Evolutionary conservation across 306 rosid genomes (phyloP).

Genomic region (Acacia crassicarpa): DNA sequence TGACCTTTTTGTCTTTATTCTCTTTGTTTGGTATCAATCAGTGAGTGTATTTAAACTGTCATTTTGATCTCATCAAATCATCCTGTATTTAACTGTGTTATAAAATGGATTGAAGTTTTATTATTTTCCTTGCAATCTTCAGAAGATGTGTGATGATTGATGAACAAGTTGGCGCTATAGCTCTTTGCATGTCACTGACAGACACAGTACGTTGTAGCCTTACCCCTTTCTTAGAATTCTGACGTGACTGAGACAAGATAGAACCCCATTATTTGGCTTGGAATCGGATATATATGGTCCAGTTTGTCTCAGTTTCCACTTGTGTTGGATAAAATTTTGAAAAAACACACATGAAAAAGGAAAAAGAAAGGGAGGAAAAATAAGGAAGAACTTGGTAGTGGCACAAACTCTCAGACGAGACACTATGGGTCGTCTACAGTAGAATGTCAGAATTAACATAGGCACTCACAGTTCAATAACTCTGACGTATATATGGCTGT

Average conservation of each 20-base stretch:
- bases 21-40: slow-evolving; percentile 6
- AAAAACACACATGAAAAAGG: slow-evolving; percentile 6
- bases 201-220: slow-evolving; percentile 33
- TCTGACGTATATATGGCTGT: slow-evolving; percentile 8
- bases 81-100: neutral
- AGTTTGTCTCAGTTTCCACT: slow-evolving; percentile 22
- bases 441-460: slow-evolving; percentile 38
- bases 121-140: slow-evolving; percentile 11
- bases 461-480: slow-evolving; percentile 8
- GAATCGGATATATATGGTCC: slow-evolving; percentile 36
- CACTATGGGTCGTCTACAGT: slow-evolving; percentile 15
- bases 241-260: slow-evolving; percentile 46
- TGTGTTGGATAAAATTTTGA: slow-evolving; percentile 15
- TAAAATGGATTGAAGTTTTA: slow-evolving; percentile 13
- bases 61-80: neutral
- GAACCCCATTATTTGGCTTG: slow-evolving; percentile 33
- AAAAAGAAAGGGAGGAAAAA: neutral
- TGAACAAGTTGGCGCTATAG: slow-evolving; percentile 27
- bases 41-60: neutral
- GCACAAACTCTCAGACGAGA: neutral
- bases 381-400: neutral
- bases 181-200: slow-evolving; percentile 8
- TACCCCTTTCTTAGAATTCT: slow-evolving; percentile 32
- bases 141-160: slow-evolving; percentile 31
- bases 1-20: slow-evolving; percentile 15